phyloP scores from a whole-genome alignment of 1,284 basidiomycete genomes.

The Ustilago bromivora region DNA sequence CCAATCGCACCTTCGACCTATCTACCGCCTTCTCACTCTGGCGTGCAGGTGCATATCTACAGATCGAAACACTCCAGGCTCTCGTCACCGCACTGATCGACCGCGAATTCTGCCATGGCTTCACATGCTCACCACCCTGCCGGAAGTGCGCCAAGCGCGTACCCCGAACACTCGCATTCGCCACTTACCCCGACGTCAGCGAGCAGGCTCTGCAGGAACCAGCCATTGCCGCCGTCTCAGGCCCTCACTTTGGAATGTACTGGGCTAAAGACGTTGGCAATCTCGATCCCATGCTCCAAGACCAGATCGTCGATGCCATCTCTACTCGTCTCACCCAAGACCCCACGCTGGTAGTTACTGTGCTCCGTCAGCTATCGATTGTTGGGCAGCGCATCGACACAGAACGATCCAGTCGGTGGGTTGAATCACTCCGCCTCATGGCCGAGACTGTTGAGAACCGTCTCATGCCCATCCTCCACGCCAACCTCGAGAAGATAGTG shows the following conservation, averaged over 20 bases:
- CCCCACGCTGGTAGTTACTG: conserved; percentile 33
- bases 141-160: conserved; percentile 61
- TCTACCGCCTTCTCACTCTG: conserved; percentile 90
- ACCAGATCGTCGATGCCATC: conserved; percentile 48
- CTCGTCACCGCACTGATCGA: conserved; percentile 55
- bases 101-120: conserved; percentile 64
- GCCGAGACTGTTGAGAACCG: conserved; percentile 55
- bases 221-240: conserved; percentile 51
- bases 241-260: conserved; percentile 58
- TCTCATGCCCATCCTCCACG: conserved; percentile 44
- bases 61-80: conserved; percentile 72
- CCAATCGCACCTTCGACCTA: conserved; percentile 91
- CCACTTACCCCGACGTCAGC: conserved; percentile 53
- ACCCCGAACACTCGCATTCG: conserved; percentile 58
- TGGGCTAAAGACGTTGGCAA: conserved; percentile 64
- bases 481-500: conserved; percentile 53
- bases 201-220: conserved; percentile 41
- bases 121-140: conserved; percentile 61
- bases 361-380: conserved; percentile 54
- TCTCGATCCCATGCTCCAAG: conserved; percentile 51
- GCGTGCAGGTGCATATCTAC: conserved; percentile 84
- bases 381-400: conserved; percentile 55
- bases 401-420: conserved; percentile 56
- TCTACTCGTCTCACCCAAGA: conserved; percentile 24
- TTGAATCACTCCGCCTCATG: conserved; percentile 60